Evolutionary conservation across 352 stramenopile species (phyloP).

Genomic region (Thalassiosira sp.): DNA sequence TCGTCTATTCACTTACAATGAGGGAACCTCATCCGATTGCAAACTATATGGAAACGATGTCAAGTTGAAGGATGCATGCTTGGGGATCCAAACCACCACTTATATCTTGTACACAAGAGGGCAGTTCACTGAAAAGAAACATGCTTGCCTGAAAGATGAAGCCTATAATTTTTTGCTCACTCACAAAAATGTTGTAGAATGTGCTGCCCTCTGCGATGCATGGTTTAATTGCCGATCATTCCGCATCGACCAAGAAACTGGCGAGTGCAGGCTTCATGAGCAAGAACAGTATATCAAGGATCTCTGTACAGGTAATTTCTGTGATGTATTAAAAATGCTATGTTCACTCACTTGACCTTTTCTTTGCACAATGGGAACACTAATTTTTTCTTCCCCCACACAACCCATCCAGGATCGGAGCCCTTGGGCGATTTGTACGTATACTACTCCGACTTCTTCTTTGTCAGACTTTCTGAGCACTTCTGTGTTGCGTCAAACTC

Average conservation of each 20-base stretch:
- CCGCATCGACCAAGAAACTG: conserved; percentile 18
- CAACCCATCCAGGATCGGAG: too few species aligned
- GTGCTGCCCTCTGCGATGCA: conserved; percentile 21
- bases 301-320: conserved; percentile 9
- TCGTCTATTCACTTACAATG: conserved; percentile 27
- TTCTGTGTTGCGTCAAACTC: conserved; percentile 31
- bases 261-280: conserved; percentile 19
- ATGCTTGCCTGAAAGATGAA: conserved; percentile 29
- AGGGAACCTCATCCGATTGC: conserved; percentile 5
- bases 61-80: conserved; percentile 10
- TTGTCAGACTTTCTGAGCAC: conserved; percentile 19
- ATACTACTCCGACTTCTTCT: conserved; percentile 21
- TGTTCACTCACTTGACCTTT: too few species aligned
- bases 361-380: too few species aligned
- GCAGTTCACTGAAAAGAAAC: conserved; percentile 4
- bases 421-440: conserved; percentile 8
- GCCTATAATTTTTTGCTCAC: background rate
- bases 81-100: background rate
- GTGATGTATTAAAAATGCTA: too few species aligned
- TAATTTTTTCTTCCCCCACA: too few species aligned
- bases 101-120: conserved; percentile 29
- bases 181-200: conserved; percentile 23
- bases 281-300: conserved; percentile 7
- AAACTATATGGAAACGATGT: conserved; percentile 17
- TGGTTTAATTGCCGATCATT: conserved; percentile 33